Evolutionary conservation across 2,329 filamentous ascomycete species (phyloP), one percentile per base, ranked within the genome.

Genomic region (Albophoma yamanashiensis): DNA sequence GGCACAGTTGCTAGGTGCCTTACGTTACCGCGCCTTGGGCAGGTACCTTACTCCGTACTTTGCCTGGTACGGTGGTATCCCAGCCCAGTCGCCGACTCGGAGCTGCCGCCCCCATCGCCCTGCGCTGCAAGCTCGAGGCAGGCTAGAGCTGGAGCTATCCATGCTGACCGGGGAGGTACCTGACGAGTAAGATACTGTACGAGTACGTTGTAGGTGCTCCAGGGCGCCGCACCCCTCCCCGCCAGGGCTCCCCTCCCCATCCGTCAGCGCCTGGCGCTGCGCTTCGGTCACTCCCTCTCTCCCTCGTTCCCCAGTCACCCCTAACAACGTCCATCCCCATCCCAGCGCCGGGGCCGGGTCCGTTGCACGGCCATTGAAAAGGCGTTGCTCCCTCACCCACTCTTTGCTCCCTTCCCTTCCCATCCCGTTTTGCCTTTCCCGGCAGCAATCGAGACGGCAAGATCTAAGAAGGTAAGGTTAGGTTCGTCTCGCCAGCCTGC

Each of bases 321-420:
- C 66, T 67, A 68, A 69, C 69, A 71, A 70, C 69, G 65, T 70
- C 62, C 61, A 65, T 65, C 67, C 68, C 65, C 66, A 66, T 65
- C 67, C 62, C 63, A 60, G 61, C 62, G 58, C 56, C 65, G 64
- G 66, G 66, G 64, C 64, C 62, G 63, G 63, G 64, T 60, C 62
- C 61, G 59, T 64, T 64, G 64, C 64, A 65, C 68, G 65, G 64
- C 64, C 71, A 75, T 76, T 76, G 67, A 76, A 76, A 76, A 75
- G 69, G 69, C 72, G 67, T 69, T 68, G 69, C 64, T 72, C 71
- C 73, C 72, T 67, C 71, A 65, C 67, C 65, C 67, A 64, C 66
- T 67, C 42, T 60, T 57, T 40, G 17, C 17, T 57, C 57, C 38
- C 38, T 42, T n/a, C 45, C 47, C 55, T 55, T 31, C 45, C 38